phyloP scores from a whole-genome alignment of 371 early-diverging fungal genomes.

The Rhizopus arrhizus region DNA sequence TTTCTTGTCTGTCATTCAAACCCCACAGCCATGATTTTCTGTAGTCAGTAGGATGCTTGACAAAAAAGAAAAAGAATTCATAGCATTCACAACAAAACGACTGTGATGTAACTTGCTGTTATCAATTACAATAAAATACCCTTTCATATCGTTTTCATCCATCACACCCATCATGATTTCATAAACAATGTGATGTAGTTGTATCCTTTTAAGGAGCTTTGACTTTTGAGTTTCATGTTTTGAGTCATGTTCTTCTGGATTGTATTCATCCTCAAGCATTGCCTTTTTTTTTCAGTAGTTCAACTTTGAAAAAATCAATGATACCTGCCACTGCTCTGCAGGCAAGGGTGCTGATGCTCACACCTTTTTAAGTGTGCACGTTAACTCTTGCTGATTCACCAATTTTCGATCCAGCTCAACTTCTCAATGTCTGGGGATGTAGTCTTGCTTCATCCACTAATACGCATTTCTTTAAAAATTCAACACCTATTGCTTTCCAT shows the following conservation, averaged over 20 bases:
- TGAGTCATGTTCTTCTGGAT: too few species aligned
- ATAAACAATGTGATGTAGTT: slow-evolving; percentile 10
- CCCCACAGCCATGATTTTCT: too few species aligned
- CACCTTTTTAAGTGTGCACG: slow-evolving; percentile 15
- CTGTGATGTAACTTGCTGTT: slow-evolving; percentile 2
- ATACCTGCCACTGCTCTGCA: slow-evolving; percentile 8
- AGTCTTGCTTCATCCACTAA: slow-evolving; percentile 10
- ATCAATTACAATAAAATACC: slow-evolving; percentile 13
- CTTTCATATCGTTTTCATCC: slow-evolving; percentile 11
- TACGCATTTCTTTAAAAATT: slow-evolving; percentile 8
- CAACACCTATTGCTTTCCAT: slow-evolving; percentile 6
- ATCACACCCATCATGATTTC: slow-evolving; percentile 11
- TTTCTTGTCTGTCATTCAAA: too few species aligned
- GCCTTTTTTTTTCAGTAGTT: slow-evolving; percentile 6
- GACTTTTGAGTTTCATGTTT: not conserved
- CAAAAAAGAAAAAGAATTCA: too few species aligned
- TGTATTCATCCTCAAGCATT: too few species aligned
- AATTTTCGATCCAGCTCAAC: slow-evolving; percentile 18
- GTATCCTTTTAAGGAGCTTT: slow-evolving; percentile 13
- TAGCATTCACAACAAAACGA: slow-evolving; percentile 12
- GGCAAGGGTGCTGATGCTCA: slow-evolving; percentile 7
- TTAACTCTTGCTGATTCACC: slow-evolving; percentile 8
- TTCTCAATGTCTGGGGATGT: slow-evolving; percentile 4
- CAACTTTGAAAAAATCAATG: slow-evolving; percentile 11
- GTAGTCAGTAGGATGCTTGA: too few species aligned